These are phyloP conservation scores for Phytopythium sindhum DNA, from an alignment of 352 stramenopile species.

Conservation along the genomic window DNA sequence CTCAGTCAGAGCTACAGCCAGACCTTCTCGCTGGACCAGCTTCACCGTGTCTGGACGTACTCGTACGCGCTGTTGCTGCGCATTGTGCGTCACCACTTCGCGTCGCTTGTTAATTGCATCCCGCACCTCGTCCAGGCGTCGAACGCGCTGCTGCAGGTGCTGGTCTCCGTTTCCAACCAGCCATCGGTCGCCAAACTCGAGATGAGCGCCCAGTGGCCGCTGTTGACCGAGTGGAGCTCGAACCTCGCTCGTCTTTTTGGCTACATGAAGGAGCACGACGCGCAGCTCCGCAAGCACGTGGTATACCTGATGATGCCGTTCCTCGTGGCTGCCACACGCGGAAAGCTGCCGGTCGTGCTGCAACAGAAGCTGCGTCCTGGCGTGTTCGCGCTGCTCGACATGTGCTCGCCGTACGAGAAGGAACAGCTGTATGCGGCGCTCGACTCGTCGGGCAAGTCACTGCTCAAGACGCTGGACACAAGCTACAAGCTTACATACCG, in stretches of 20 bases:
- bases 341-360: slow-evolving; percentile 48
- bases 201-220: not conserved
- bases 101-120: slow-evolving; percentile 60
- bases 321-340: slow-evolving; percentile 53
- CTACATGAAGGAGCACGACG: slow-evolving; percentile 83
- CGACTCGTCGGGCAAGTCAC: slow-evolving; percentile 76
- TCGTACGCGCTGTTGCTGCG: slow-evolving; percentile 78
- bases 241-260: slow-evolving; percentile 84
- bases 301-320: slow-evolving; percentile 80
- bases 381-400: slow-evolving; percentile 76
- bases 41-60: slow-evolving; percentile 74
- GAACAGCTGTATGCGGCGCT: slow-evolving; percentile 82
- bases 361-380: slow-evolving; percentile 71
- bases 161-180: slow-evolving; percentile 25
- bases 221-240: slow-evolving; percentile 64
- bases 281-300: slow-evolving; percentile 79
- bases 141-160: slow-evolving; percentile 65
- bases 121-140: slow-evolving; percentile 63
- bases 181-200: not conserved
- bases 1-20: slow-evolving; percentile 10
- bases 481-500: slow-evolving; percentile 86
- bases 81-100: slow-evolving; percentile 74
- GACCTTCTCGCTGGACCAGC: slow-evolving; percentile 23
- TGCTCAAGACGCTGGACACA: slow-evolving; percentile 83
- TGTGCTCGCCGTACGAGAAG: slow-evolving; percentile 83